These are phyloP conservation scores for Suillus ampliporus DNA, from an alignment of 768 basidiomycete species.

Conservation along the genomic window DNA sequence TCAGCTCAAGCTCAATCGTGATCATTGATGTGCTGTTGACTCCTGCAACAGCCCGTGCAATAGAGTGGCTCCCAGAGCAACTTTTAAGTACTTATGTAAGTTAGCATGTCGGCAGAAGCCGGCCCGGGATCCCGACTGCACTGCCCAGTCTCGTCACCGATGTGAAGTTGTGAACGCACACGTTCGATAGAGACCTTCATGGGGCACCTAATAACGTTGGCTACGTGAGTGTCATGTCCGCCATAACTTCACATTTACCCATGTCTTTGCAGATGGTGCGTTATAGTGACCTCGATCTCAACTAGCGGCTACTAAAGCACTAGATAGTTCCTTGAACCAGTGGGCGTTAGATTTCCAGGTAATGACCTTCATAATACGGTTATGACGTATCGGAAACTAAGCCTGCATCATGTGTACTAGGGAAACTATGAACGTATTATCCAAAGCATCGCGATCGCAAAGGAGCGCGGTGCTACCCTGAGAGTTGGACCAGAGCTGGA, in stretches of 20 bases:
- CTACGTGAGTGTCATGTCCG: conserved; percentile 63
- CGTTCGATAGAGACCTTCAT: conserved; percentile 40
- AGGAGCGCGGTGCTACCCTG: conserved; percentile 84
- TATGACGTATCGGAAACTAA: background rate
- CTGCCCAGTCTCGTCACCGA: no score
- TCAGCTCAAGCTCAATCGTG: no score
- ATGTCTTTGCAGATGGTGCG: conserved; percentile 30
- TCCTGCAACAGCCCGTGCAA: no score
- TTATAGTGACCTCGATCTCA: conserved; percentile 4
- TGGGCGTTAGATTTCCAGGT: conserved; percentile 97
- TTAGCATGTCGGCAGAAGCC: background rate
- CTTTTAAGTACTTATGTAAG: no score
- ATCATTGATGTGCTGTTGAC: no score
- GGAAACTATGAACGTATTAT: conserved; percentile 94
- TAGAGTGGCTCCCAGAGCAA: no score
- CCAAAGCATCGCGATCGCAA: conserved; percentile 86
- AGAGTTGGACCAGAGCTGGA: conserved; percentile 97
- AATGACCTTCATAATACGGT: conserved; percentile 19
- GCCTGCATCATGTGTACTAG: conserved; percentile 46
- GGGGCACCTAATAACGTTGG: conserved; percentile 88
- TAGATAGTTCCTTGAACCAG: conserved; percentile 85
- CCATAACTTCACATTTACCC: background rate
- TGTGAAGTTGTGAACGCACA: background rate
- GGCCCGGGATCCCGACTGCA: background rate
- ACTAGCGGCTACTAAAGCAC: background rate